Base-by-base conservation (phyloP, 2,329 filamentous ascomycete genomes). In the Sporothrix pallida region DNA sequence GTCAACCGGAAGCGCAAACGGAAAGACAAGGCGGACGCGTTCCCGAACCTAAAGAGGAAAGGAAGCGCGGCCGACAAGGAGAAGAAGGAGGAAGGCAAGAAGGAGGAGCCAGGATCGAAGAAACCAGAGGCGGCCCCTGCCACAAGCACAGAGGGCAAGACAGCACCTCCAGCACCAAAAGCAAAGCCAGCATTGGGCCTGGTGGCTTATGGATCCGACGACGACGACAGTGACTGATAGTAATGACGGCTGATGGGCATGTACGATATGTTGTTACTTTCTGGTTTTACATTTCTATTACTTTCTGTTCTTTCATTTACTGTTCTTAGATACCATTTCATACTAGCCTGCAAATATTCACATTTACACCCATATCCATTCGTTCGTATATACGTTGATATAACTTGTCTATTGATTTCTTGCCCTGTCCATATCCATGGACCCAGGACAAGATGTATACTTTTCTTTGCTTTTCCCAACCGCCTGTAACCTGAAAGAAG, bases 141-240 rank as follows among this genome's bases (percentile, higher is more conserved):
- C 2, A 26, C 75, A 76, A 9, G 74, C 77, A 74, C 58, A 12
- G 26, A 78, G 76, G 63, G 75, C 23, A 20, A 50, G 3, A 7
- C 69, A 65, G 12, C 58, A n/a, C 9, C 63, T 17, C 4, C 56
- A 12, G 3, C 52, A 17, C 20, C 70, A 46, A 70, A 73, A 52
- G 17, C 74, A 23, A 82, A 81, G 73, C 75, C 81, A 2, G 78
- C 80, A 8, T 70, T 84, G 63, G 83, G 83, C 0, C 78, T 90
- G 54, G 88, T 89, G 13, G 84, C 83, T 73, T 90, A 90, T 75
- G 88, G 85, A 5, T 90, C 88, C 60, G 85, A 87, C 26, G 60
- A 65, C 15, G 60, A 46, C 20, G 62, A 67, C 62, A 48, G 42
- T 10, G 62, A 67, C 62, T 67, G 62, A 67, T 42, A 12, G 9